Evolutionary conservation across 495 filamentous ascomycete genomes (phyloP).

Genomic region (Collariella sp.): DNA sequence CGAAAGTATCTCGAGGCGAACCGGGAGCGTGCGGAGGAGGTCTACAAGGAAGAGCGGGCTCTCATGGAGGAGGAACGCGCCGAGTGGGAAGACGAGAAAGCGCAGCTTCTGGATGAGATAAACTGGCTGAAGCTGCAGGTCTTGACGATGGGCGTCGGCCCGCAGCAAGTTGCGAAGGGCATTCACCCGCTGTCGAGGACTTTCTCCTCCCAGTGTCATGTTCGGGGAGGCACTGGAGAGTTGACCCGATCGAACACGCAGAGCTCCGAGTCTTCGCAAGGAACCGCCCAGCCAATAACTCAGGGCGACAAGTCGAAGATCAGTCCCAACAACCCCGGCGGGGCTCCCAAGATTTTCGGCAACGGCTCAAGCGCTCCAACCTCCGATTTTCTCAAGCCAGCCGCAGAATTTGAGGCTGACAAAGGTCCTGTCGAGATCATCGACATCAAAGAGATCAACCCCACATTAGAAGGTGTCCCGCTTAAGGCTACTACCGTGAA

Average conservation of each 20-base stretch:
- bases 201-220: not conserved
- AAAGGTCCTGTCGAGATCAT: constrained; percentile 28
- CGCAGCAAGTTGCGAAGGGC: constrained; percentile 9
- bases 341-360: constrained; percentile 4
- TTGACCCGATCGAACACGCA: constrained; percentile 20
- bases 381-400: constrained; percentile 11
- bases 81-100: constrained; percentile 33
- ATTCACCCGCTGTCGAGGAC: constrained; percentile 11
- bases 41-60: constrained; percentile 38
- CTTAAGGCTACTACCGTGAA: constrained; percentile 34
- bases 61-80: constrained; percentile 38
- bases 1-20: constrained; percentile 38
- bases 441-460: constrained; percentile 39
- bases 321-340: not conserved
- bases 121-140: constrained; percentile 27
- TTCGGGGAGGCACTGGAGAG: constrained; percentile 22
- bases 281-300: not conserved
- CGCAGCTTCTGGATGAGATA: constrained; percentile 19
- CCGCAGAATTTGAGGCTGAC: constrained; percentile 14
- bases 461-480: constrained; percentile 39
- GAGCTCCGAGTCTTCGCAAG: constrained; percentile 24
- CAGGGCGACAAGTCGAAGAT: not conserved
- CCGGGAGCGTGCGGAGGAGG: constrained; percentile 36
- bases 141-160: constrained; percentile 13
- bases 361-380: constrained; percentile 7